Percentiles rank a stretch among this genome's conserved stretches.
These are phyloP conservation scores for Camelina hispida DNA, from an alignment of 345 rosid species.

Conservation along the genomic window DNA sequence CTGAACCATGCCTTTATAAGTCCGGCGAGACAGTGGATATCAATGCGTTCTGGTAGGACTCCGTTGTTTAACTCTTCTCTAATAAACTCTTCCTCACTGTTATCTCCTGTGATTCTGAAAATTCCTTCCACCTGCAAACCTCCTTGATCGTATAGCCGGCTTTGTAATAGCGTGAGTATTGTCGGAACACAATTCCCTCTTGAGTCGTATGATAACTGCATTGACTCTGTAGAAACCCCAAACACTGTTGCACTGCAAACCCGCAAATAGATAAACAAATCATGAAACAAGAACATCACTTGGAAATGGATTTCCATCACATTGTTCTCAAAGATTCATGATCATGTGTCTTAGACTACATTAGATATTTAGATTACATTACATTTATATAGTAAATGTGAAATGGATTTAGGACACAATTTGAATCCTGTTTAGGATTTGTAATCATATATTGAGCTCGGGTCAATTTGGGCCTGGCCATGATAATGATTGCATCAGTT, in stretches of 20 bases:
- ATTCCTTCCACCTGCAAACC: constrained; percentile 89
- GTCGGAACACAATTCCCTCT: constrained; percentile 89
- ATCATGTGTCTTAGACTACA: neutral
- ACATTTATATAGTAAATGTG: neutral
- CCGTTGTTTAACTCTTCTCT: constrained; percentile 83
- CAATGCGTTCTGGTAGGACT: constrained; percentile 65
- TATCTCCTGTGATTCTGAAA: constrained; percentile 84
- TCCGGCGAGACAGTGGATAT: constrained; percentile 88
- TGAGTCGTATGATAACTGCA: constrained; percentile 85
- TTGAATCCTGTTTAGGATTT: neutral
- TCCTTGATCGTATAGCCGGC: constrained; percentile 72
- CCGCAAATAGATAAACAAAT: constrained; percentile 10
- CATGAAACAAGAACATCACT: neutral
- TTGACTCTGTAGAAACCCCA: constrained; percentile 90
- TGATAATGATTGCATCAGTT: neutral
- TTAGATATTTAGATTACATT: neutral
- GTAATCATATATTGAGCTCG: neutral
- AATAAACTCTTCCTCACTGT: constrained; percentile 79
- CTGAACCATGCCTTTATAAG: constrained; percentile 89
- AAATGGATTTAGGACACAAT: neutral
- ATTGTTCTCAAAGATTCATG: constrained; percentile 7
- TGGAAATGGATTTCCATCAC: neutral
- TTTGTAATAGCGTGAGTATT: constrained; percentile 77
- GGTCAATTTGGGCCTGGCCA: neutral
- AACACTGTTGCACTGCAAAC: constrained; percentile 78